A percentile compares a stretch with the other conserved stretches of the same genome.
Conservation (phyloP, 345 rosid species). For the Gossypioides kirkii region DNA sequence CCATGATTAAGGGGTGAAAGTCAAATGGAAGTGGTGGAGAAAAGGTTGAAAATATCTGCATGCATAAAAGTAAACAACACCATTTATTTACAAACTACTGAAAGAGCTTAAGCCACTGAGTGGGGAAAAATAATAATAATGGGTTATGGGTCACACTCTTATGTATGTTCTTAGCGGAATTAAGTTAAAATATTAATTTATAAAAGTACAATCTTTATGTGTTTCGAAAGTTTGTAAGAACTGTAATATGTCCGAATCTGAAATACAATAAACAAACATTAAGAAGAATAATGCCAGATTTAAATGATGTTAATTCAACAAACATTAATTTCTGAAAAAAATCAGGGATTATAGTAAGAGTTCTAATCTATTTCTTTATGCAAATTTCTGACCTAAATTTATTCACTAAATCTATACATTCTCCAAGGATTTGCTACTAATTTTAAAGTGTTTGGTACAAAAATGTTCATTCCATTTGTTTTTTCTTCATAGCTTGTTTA, state of each 20-base stretch:
- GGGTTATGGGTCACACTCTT: neutral
- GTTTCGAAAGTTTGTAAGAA: neutral
- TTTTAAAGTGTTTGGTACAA: neutral
- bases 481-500: slow-evolving; percentile 58
- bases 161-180: neutral
- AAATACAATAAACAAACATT: neutral
- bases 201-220: neutral
- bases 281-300: neutral
- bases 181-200: neutral
- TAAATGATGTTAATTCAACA: neutral
- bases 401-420: neutral
- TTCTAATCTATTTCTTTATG: neutral
- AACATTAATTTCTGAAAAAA: neutral
- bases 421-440: neutral
- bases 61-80: neutral
- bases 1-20: slow-evolving; percentile 14
- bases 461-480: slow-evolving; percentile 29
- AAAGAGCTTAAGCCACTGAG: neutral
- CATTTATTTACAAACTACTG: neutral
- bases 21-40: slow-evolving; percentile 3
- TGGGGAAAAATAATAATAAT: neutral
- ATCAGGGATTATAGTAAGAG: neutral
- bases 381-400: slow-evolving; percentile 12
- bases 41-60: neutral
- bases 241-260: neutral